Evolutionary conservation across 1,139 yeast species (phyloP), one percentile per base, ranked within the genome.

Genomic region (Lizanozyma gosingica): DNA sequence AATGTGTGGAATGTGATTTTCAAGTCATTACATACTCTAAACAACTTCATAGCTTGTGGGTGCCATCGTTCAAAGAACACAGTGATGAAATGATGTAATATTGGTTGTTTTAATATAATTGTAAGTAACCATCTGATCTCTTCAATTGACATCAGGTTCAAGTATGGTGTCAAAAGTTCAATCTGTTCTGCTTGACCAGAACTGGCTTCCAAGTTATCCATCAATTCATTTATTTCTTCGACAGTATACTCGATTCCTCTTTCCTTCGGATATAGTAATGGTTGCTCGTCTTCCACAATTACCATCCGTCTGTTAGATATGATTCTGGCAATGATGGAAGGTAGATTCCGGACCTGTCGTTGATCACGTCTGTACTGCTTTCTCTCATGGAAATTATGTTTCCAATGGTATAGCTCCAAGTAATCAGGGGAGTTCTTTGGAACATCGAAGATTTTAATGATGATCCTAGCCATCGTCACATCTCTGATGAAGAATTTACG

Each of bases 71-170:
- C 53, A 37, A 87, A 63, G 43, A 87, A 67, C n/a, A 69, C 62
- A 40, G 72, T 67, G 49, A 85, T 94, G 42, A 80, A 71, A 14
- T 78, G 71, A 2, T 79, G 76, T 22, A 84, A 59, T 14, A 78
- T 64, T 41, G 78, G 69, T 42, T 68, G 68, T 48, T 83, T 80
- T 35, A 90, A 58, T 4, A 88, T 59, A 11, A 84, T 80, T 43
- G 82, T 78, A 42, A 84, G 67, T 32, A 86, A 63, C 77, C 85
- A 87, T 37, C 80, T 67, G 39, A 87, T 58, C 54, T 88, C 96
- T 4, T 73, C 65, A 16, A 80, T 73, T 33, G 76, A 66, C 73
- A 85, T 69, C 14, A 62, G 57, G n/a, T 71, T 69, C 37, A 82
- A 56, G 18, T 83, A 60, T n/a, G 72, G 68, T 32, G 58, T 59